These are phyloP conservation scores for Cyclotella atomus DNA, from an alignment of 108 stramenopile species.

Conservation along the genomic window DNA sequence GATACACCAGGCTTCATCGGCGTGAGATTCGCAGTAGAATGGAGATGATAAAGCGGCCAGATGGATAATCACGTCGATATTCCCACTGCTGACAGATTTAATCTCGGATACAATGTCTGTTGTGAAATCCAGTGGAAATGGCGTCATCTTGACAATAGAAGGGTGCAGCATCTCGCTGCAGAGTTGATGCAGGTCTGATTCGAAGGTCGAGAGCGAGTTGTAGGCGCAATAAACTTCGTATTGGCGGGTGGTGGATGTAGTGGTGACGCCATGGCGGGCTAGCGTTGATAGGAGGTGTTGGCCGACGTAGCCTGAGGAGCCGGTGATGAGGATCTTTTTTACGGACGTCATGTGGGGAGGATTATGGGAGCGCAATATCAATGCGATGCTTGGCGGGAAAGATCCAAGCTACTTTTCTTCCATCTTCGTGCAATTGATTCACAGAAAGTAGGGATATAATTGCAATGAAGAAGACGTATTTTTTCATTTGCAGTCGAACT, in stretches of 20 bases:
- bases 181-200: constrained; percentile 23
- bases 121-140: constrained; percentile 23
- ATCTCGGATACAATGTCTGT: constrained; percentile 5
- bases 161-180: constrained; percentile 8
- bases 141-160: constrained; percentile 1
- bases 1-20: constrained; percentile 45
- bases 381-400: too few relatives aligned
- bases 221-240: constrained; percentile 45
- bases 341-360: too few relatives aligned
- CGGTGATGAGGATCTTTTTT: constrained; percentile 61
- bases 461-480: too few relatives aligned
- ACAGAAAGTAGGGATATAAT: too few relatives aligned
- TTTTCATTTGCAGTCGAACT: too few relatives aligned
- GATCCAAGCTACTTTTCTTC: too few relatives aligned
- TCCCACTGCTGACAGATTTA: background rate
- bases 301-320: constrained; percentile 80
- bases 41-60: constrained; percentile 75
- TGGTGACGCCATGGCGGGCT: constrained; percentile 26
- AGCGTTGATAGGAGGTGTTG: constrained; percentile 66
- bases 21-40: constrained; percentile 55
- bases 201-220: constrained; percentile 39
- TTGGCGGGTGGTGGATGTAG: background rate
- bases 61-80: constrained; percentile 72
- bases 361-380: too few relatives aligned
- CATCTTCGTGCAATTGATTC: too few relatives aligned